These are phyloP conservation scores for Aspergillus sclerotialis DNA, from an alignment of 2,329 filamentous ascomycete genomes.

Conservation along the genomic window DNA sequence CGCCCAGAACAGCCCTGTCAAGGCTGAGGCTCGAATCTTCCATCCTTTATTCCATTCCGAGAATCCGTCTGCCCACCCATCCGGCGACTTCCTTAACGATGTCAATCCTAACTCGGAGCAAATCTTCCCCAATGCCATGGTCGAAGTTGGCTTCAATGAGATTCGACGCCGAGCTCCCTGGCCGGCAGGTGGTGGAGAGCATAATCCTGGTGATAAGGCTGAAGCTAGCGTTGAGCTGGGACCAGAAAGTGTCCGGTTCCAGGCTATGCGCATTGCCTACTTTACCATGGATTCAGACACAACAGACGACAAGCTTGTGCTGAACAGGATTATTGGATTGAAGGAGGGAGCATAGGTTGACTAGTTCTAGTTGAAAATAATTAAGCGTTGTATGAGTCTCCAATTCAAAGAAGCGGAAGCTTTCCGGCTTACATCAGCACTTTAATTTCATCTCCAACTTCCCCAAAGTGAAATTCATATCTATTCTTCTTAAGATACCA, in stretches of 20 bases:
- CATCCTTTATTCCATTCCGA: conserved; percentile 81
- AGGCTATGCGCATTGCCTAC: conserved; percentile 74
- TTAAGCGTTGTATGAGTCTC: no score
- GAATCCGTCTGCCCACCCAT: conserved; percentile 63
- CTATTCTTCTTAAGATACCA: no score
- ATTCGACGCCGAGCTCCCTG: conserved; percentile 67
- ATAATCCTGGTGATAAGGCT: conserved; percentile 6
- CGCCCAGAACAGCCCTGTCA: conserved; percentile 52
- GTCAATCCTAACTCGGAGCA: conserved; percentile 79
- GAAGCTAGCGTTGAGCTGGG: conserved; percentile 34
- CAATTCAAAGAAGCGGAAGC: no score
- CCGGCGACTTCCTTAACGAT: conserved; percentile 75
- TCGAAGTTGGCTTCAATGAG: conserved; percentile 78
- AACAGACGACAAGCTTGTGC: conserved; percentile 68
- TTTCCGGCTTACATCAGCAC: no score
- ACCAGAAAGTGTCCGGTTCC: conserved; percentile 75
- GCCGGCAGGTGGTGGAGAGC: conserved; percentile 63
- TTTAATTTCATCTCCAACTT: no score
- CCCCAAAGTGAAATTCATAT: no score
- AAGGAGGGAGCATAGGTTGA: conserved; percentile 53
- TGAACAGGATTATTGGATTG: conserved; percentile 86
- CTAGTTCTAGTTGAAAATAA: no score
- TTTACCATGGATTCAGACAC: conserved; percentile 64
- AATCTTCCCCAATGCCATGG: conserved; percentile 67
- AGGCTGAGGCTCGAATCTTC: conserved; percentile 69